phyloP scores from a whole-genome alignment of 768 basidiomycete species.

The Tubosaeta brunneosetosa region DNA sequence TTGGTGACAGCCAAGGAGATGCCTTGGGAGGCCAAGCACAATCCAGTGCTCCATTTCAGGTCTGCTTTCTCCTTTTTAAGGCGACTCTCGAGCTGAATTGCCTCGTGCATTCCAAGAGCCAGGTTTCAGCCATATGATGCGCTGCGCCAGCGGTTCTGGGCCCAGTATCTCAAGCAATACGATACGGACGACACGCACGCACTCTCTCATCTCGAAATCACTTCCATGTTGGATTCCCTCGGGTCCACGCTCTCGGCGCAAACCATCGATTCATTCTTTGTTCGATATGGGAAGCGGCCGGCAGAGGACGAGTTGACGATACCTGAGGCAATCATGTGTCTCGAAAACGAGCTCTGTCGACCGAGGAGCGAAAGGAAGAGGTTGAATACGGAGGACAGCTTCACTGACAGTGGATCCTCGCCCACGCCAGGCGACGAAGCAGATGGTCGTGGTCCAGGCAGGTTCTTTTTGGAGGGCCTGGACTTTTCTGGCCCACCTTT shows the following conservation, averaged over 20 bases:
- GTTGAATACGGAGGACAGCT: conserved; percentile 45
- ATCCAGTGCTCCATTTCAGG: conserved; percentile 67
- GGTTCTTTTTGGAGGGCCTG: conserved; percentile 46
- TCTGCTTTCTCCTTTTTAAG: conserved; percentile 20
- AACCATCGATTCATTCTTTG: conserved; percentile 83
- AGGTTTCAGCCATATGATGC: conserved; percentile 95
- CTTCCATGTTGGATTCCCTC: conserved; percentile 94
- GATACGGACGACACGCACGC: conserved; percentile 76
- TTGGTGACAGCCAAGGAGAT: conserved; percentile 58
- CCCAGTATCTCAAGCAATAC: conserved; percentile 83
- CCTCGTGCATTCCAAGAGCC: conserved; percentile 46
- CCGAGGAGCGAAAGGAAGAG: conserved; percentile 68
- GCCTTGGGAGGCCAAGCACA: conserved; percentile 68
- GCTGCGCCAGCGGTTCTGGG: conserved; percentile 87
- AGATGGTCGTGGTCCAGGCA: conserved; percentile 29
- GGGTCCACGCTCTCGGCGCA: conserved; percentile 82
- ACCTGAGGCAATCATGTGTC: conserved; percentile 75
- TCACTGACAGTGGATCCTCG: conserved; percentile 44
- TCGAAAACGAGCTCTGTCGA: conserved; percentile 80
- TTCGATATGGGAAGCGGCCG: conserved; percentile 57
- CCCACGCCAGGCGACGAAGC: conserved; percentile 48
- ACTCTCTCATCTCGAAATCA: conserved; percentile 81
- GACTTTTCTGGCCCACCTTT: conserved; percentile 58
- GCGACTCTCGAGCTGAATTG: conserved; percentile 1
- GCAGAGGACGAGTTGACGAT: conserved; percentile 68